A percentile compares a stretch with the other conserved stretches of the same genome.
Evolutionary conservation across 352 stramenopile species (phyloP).

Genomic region (Phytophthora ohioensis): DNA sequence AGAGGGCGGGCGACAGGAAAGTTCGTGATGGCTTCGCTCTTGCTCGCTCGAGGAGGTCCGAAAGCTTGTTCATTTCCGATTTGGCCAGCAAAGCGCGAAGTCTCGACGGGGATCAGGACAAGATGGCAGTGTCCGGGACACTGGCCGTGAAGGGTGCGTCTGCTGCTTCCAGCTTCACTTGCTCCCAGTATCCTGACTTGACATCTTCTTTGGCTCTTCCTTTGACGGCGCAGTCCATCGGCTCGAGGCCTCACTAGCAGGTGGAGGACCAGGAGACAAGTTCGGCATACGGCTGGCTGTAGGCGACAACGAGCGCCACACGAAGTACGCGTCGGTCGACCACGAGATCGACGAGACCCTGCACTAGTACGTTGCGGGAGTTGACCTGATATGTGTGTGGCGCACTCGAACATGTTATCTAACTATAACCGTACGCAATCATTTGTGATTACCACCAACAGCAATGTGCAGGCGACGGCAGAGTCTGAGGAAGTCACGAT

Average conservation of each 20-base stretch:
- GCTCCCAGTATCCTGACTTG: neutral
- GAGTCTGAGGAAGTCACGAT: slow-evolving; percentile 48
- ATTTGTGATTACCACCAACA: slow-evolving; percentile 25
- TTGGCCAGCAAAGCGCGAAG: slow-evolving; percentile 43
- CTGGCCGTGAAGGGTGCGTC: slow-evolving; percentile 49
- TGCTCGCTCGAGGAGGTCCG: neutral
- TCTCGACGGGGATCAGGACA: slow-evolving; percentile 32
- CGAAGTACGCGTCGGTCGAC: slow-evolving; percentile 28
- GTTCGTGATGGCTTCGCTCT: slow-evolving; percentile 22
- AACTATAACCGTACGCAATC: slow-evolving; percentile 29
- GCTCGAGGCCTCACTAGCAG: slow-evolving; percentile 25
- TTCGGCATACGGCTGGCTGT: slow-evolving; percentile 38
- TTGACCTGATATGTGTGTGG: neutral
- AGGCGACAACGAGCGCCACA: slow-evolving; percentile 35
- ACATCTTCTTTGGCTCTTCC: neutral
- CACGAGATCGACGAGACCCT: slow-evolving; percentile 48
- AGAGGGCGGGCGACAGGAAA: slow-evolving; percentile 33
- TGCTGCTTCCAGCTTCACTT: neutral
- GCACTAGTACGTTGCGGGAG: slow-evolving; percentile 46
- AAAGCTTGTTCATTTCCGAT: slow-evolving; percentile 48
- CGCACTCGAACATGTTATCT: slow-evolving; percentile 1
- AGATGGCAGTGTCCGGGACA: slow-evolving; percentile 58
- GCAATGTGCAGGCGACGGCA: slow-evolving; percentile 42
- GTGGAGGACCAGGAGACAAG: slow-evolving; percentile 8
- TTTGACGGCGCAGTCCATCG: slow-evolving; percentile 38